Conservation (phyloP, 2,329 filamentous ascomycete genomes). For the Tolypocladium sp. region DNA sequence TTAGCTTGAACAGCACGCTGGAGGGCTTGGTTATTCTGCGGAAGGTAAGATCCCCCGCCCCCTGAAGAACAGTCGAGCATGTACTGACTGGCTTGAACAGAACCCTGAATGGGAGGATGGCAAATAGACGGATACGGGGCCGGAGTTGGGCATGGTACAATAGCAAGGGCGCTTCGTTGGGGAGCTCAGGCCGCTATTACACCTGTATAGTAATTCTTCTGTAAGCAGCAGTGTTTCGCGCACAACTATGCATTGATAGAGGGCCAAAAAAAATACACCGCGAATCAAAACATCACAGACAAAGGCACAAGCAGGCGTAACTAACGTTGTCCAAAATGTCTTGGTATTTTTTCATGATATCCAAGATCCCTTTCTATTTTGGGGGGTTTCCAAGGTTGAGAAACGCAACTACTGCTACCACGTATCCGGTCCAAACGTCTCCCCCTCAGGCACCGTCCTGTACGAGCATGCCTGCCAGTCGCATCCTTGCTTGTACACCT, state of each 20-base stretch:
- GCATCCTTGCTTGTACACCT: constrained; percentile 75
- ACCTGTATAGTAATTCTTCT: constrained; percentile 17
- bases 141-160: not conserved
- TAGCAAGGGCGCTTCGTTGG: not conserved
- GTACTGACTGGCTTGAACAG: constrained; percentile 14
- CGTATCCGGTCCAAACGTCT: constrained; percentile 54
- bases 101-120: constrained; percentile 31
- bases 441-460: constrained; percentile 50
- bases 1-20: constrained; percentile 80
- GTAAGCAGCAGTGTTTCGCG: not conserved
- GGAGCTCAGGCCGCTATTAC: not conserved
- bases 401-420: constrained; percentile 32
- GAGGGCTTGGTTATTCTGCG: constrained; percentile 93
- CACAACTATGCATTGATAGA: constrained; percentile 15
- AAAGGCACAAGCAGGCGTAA: not conserved
- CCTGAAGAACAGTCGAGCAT: not conserved
- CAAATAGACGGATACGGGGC: constrained; percentile 17
- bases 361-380: not conserved
- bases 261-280: constrained; percentile 10
- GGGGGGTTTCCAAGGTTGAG: not conserved
- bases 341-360: not conserved
- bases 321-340: not conserved
- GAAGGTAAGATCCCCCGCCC: constrained; percentile 59
- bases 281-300: not conserved
- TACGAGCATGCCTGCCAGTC: constrained; percentile 78